These are phyloP conservation scores for Neolecta irregularis DNA, from an alignment of 1,139 yeast species.

Conservation along the genomic window DNA sequence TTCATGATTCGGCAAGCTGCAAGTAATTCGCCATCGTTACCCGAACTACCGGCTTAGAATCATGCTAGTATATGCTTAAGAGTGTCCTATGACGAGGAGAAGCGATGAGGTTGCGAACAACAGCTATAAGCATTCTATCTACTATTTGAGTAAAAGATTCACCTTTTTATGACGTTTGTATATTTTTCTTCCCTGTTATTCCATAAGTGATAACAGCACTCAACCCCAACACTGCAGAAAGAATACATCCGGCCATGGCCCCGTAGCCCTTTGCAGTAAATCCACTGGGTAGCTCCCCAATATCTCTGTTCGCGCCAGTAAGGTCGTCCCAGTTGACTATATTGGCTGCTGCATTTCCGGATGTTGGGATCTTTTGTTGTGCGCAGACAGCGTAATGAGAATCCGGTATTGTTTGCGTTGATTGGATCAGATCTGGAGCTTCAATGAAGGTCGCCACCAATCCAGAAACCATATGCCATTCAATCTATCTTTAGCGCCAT, in stretches of 20 bases:
- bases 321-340: slow-evolving; percentile 45
- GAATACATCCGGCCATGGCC: slow-evolving; percentile 65
- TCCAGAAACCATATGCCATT: slow-evolving; percentile 88
- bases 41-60: no score
- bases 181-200: slow-evolving; percentile 52
- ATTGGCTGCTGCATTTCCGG: slow-evolving; percentile 83
- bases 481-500: slow-evolving; percentile 29
- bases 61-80: no score
- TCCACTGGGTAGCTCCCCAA: slow-evolving; percentile 50
- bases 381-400: no score
- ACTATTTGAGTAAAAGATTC: no score
- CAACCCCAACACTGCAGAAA: slow-evolving; percentile 70
- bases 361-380: slow-evolving; percentile 21
- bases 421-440: slow-evolving; percentile 45
- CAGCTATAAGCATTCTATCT: no score
- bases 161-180: background rate
- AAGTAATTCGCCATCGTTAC: no score
- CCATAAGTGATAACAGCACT: slow-evolving; percentile 68
- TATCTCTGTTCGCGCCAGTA: slow-evolving; percentile 57
- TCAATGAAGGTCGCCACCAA: slow-evolving; percentile 59
- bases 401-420: no score
- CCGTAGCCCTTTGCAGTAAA: slow-evolving; percentile 83
- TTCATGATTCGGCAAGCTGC: no score
- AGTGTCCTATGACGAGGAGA: no score
- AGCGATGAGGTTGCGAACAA: no score